Evolutionary conservation across 1,284 basidiomycete genomes (phyloP), one percentile per base, ranked within the genome.

Genomic region (Vanrija humicola): DNA sequence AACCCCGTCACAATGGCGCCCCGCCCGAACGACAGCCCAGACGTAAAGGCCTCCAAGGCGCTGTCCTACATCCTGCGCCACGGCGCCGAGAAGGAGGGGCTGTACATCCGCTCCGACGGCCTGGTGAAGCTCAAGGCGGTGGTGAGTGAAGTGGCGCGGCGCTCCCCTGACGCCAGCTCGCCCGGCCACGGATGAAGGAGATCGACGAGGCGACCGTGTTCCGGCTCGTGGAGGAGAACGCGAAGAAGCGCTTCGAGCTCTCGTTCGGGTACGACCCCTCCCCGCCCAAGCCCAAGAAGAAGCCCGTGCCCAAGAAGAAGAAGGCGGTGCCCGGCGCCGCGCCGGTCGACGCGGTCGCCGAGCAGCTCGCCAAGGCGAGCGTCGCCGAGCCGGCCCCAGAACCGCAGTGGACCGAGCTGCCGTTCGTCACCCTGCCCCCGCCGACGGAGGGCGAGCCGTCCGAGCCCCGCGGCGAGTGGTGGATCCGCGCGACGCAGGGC

Each of bases 401-500:
- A 43, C 54, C 54, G 1, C 48, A 58, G 23, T 58, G 62, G 38
- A 61, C 53, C 10, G 70, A 72, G 52, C 55, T 69, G 5, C 63
- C 64, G 6, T 62, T 72, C 10, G 57, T 69, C 39, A 42, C 16
- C 3, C 52, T 16, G 16, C 23, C 5, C 26, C 46, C 5, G 12
- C 34, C n/a, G 3, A 14, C 18, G 8, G 48, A 50, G 26, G 38
- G 50, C 50, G 8, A 21, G 21, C 48, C 38, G 21, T 43, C 43
- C 15, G 48, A 51, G 7, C 46, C 47, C 7, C 38, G 10, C n/a
- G 69, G 63, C 14, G 74, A 81, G 19, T 89, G 87, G 84, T 93
- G 86, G 84, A 93, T 97, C 63, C 82, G 91, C 46, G 95, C 95
- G 0, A 91, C 90, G 59, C 95, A 98, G 76, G 96, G 95, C 0